phyloP scores from a whole-genome alignment of 2,329 filamentous ascomycete genomes.

The Aspergillus flavus region DNA sequence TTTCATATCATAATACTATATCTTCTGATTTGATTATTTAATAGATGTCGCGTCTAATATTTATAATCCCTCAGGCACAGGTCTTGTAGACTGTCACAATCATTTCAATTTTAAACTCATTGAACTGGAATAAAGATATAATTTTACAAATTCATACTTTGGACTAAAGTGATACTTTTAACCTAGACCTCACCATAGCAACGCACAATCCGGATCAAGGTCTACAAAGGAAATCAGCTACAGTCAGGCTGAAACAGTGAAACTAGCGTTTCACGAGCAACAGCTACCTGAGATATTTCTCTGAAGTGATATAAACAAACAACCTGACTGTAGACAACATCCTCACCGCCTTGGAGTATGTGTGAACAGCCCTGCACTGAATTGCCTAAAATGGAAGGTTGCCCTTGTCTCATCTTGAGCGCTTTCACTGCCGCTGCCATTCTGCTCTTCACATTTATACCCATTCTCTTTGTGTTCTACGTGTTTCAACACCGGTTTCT shows the following conservation, averaged over 20 bases:
- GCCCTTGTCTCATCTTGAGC: not conserved
- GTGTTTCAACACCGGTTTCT: not conserved
- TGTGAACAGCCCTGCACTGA: not conserved
- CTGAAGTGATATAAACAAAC: not conserved
- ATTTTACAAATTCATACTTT: too few species aligned
- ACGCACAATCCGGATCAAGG: not conserved
- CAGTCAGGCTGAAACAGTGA: not conserved
- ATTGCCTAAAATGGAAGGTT: constrained; percentile 23
- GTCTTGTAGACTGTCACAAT: too few species aligned
- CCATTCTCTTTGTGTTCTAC: constrained; percentile 5
- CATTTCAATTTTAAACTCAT: too few species aligned
- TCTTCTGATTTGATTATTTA: too few species aligned
- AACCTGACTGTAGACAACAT: not conserved
- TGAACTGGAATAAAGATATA: too few species aligned
- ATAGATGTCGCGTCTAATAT: too few species aligned
- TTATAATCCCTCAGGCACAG: too few species aligned
- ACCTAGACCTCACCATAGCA: not conserved
- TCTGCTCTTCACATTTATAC: not conserved
- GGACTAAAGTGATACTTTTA: not conserved
- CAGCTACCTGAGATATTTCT: not conserved
- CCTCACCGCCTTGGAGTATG: not conserved
- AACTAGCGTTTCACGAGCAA: not conserved
- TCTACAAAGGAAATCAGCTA: not conserved
- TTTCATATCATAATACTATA: too few species aligned
- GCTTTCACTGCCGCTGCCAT: not conserved